A percentile compares a stretch with the other conserved stretches of the same genome.
phyloP scores from a whole-genome alignment of 2,329 filamentous ascomycete genomes.

The Setomelanomma holmii region DNA sequence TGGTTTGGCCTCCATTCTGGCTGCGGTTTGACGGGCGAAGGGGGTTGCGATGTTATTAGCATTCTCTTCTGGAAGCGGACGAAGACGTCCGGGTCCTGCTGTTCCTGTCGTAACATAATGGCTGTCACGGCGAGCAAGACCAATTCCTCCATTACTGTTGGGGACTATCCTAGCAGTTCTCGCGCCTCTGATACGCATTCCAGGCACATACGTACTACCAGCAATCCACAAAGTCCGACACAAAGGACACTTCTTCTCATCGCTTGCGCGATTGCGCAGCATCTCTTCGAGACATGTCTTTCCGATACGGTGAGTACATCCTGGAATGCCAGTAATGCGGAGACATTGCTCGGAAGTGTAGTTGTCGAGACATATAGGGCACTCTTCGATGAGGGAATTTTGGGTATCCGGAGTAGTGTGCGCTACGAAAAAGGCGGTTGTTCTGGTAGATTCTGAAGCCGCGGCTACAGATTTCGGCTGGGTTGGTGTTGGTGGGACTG shows the following conservation, averaged over 20 bases:
- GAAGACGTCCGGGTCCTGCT: too few relatives aligned
- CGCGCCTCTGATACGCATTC: not conserved
- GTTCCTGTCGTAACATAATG: too few relatives aligned
- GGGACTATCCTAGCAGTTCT: too few relatives aligned
- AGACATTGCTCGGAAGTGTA: constrained; percentile 16
- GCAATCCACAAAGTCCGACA: constrained; percentile 31
- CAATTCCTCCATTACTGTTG: too few relatives aligned
- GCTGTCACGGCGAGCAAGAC: too few relatives aligned
- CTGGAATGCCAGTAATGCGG: constrained; percentile 16
- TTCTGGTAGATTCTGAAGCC: not conserved
- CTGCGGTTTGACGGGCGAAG: too few relatives aligned
- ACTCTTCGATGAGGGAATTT: constrained; percentile 11
- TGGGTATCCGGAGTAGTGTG: constrained; percentile 3
- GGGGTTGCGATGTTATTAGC: too few relatives aligned
- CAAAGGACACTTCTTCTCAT: constrained; percentile 28
- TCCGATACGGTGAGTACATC: constrained; percentile 26
- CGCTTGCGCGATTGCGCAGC: constrained; percentile 6
- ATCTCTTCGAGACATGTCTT: constrained; percentile 16
- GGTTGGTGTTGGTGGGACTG: too few relatives aligned
- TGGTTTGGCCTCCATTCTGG: too few relatives aligned
- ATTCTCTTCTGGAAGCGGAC: too few relatives aligned
- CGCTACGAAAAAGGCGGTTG: constrained; percentile 2
- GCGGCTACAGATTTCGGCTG: too few relatives aligned
- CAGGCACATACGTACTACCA: not conserved
- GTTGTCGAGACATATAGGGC: constrained; percentile 28